Base-by-base conservation (phyloP, 345 rosid genomes). In the Ricinus communis region DNA sequence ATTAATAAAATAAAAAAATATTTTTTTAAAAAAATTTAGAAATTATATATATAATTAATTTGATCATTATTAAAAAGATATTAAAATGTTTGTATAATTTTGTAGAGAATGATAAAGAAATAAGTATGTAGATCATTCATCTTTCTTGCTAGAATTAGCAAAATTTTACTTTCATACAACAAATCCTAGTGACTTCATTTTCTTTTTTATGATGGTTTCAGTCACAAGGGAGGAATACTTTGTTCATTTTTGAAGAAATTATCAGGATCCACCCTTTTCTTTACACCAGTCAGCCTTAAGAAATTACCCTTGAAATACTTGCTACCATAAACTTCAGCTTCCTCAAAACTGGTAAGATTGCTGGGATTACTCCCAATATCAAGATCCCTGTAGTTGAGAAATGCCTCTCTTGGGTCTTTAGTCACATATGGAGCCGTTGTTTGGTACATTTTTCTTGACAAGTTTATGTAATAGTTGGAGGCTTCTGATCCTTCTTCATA, bases 311-410 rank as follows among this genome's bases (percentile, higher is more conserved):
- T 52, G 59, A 67, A 68, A 71, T 91, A 87, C 69, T 64, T 86
- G 4, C 45, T 31, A 11, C 96, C 93, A 82, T 87, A 90, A 25
- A 5, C 71, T 67, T 28, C 62, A 10, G 77, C 91, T 54, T 86
- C 43, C 16, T 24, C 25, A 51, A 72, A 86, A 68, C 78, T 81
- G 0, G 82, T 65, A 9, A 69, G 68, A 1, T 52, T 58, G 33
- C 72, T 72, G 18, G 31, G 73, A 70, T 85, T 85, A 19, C 64
- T 58, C 0, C 96, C 97, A 40, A 88, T 10, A 66, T 90, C 97
- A 16, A 88, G 79, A 77, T 90, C 96, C 60, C 87, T 74, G 56
- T 86, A 90, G 28, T 89, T 89, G 21, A 85, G 52, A 47, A 85
- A 91, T 2, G 93, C 83, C 3, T 31, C 66, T 54, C 96, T 82